Percentiles rank a stretch among this genome's conserved stretches.
phyloP scores from a whole-genome alignment of 371 early-diverging fungal species.

The Mortierella sp. region DNA sequence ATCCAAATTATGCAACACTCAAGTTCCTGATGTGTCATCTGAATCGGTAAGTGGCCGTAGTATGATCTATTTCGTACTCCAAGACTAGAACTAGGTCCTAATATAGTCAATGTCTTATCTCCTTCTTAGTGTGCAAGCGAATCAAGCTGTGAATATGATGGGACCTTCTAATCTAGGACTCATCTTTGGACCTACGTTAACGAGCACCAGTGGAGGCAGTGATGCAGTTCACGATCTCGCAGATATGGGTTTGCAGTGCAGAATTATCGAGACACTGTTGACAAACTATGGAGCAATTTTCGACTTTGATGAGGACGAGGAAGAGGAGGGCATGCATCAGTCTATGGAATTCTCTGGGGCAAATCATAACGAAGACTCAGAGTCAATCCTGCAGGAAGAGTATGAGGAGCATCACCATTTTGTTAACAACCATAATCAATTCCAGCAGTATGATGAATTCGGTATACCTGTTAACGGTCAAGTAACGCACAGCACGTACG shows the following conservation, averaged over 20 bases:
- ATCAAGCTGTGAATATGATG: slow-evolving; percentile 91
- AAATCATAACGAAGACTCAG: not conserved
- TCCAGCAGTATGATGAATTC: slow-evolving; percentile 9
- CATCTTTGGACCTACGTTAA: slow-evolving; percentile 91
- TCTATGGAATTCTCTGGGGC: not conserved
- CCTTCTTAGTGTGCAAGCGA: slow-evolving; percentile 72
- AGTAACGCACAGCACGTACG: not conserved
- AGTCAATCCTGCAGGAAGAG: not conserved
- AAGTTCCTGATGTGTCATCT: slow-evolving; percentile 82
- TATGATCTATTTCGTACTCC: not conserved
- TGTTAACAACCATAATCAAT: not conserved
- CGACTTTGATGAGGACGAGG: slow-evolving; percentile 65
- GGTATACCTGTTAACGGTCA: slow-evolving; percentile 2
- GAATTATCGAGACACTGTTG: slow-evolving; percentile 71
- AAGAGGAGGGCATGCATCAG: slow-evolving; percentile 6
- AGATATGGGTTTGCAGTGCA: slow-evolving; percentile 70
- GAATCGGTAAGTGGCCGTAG: slow-evolving; percentile 61
- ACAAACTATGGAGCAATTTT: slow-evolving; percentile 72
- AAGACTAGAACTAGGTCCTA: not conserved
- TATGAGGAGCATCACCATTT: slow-evolving; percentile 9
- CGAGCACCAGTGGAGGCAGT: slow-evolving; percentile 63
- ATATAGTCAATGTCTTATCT: slow-evolving; percentile 9
- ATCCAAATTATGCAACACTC: slow-evolving; percentile 83
- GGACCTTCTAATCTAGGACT: slow-evolving; percentile 85
- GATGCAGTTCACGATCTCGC: slow-evolving; percentile 57